phyloP scores from a whole-genome alignment of 2,329 filamentous ascomycete species.

The Teratosphaeria gauchensis region DNA sequence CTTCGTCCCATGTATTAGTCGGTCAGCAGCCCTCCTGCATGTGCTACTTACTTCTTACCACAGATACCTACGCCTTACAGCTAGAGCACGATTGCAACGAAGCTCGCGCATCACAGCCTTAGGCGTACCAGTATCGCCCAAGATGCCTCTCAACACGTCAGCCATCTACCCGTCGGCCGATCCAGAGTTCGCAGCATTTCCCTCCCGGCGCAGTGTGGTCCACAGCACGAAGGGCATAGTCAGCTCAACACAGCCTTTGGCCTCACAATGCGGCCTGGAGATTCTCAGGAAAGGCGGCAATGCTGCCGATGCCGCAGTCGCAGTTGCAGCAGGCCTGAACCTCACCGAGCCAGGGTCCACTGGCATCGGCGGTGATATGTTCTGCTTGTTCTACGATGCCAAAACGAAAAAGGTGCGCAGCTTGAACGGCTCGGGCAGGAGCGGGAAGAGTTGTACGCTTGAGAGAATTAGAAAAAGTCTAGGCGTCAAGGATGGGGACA shows the following conservation, averaged over 20 bases:
- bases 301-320: constrained; percentile 92
- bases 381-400: constrained; percentile 85
- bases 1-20: not conserved
- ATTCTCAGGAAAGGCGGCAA: constrained; percentile 84
- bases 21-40: not conserved
- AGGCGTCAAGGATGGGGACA: constrained; percentile 49
- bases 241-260: constrained; percentile 79
- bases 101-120: not conserved
- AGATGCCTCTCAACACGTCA: constrained; percentile 40
- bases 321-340: constrained; percentile 84
- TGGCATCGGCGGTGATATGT: constrained; percentile 95
- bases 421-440: constrained; percentile 87
- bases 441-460: constrained; percentile 58
- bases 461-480: constrained; percentile 62
- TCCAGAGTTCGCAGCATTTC: constrained; percentile 51
- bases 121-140: not conserved
- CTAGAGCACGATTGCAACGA: too few relatives aligned
- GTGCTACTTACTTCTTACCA: not conserved
- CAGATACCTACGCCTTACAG: not conserved
- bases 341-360: constrained; percentile 88
- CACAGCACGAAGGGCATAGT: constrained; percentile 91
- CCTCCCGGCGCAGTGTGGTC: constrained; percentile 80
- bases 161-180: constrained; percentile 42
- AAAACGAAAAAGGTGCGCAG: constrained; percentile 71
- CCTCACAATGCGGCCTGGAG: constrained; percentile 76